Percentiles rank a stretch among this genome's conserved stretches.
Conservation (phyloP, 306 rosid species). For the Hylodesmum podocarpum region DNA sequence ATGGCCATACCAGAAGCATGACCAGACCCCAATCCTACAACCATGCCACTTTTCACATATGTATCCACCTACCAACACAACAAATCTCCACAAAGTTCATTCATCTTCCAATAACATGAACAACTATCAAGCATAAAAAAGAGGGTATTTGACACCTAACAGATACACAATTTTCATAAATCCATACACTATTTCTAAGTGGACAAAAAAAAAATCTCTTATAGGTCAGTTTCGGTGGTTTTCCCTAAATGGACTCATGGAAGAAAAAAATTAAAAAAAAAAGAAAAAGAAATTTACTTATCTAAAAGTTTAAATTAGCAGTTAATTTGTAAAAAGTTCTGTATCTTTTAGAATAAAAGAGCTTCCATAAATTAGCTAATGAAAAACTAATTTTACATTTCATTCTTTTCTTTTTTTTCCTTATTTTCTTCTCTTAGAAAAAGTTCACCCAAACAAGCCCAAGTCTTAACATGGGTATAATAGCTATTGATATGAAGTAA, state of each 20-base stretch:
- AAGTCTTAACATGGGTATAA: not conserved
- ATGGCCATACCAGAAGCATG: slow-evolving; percentile 83
- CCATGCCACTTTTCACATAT: slow-evolving; percentile 76
- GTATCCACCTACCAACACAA: slow-evolving; percentile 66
- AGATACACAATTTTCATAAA: not conserved
- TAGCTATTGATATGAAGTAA: not conserved
- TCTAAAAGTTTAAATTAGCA: too few species aligned
- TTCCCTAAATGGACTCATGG: too few species aligned
- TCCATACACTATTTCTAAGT: not conserved
- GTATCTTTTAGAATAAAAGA: too few species aligned
- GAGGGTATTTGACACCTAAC: not conserved
- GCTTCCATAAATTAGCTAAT: too few species aligned
- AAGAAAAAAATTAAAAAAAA: too few species aligned
- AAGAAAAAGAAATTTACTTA: too few species aligned
- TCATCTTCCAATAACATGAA: not conserved
- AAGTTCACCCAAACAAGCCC: too few species aligned
- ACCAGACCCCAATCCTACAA: slow-evolving; percentile 84
- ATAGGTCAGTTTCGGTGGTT: too few species aligned
- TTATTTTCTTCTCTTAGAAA: too few species aligned
- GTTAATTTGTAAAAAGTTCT: too few species aligned
- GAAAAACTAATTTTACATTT: too few species aligned
- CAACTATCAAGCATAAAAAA: not conserved
- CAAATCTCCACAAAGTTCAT: slow-evolving; percentile 25
- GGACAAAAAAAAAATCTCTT: not conserved
- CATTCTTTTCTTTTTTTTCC: too few species aligned